Base-by-base conservation (phyloP, 768 basidiomycete genomes). In the Cyathus striatus region DNA sequence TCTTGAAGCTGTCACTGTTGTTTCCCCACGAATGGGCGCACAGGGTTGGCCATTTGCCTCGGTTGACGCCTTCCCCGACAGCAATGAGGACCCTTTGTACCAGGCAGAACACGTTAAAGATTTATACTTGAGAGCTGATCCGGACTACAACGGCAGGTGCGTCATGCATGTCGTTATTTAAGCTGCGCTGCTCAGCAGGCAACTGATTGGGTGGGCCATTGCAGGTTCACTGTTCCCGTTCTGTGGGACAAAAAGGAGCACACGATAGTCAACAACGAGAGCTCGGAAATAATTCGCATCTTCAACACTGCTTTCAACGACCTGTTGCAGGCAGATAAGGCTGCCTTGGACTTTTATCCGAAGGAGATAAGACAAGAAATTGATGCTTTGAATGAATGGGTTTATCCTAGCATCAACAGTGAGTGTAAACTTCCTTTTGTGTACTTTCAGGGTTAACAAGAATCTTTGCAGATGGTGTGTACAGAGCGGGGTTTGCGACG, bases 261-360 rank as follows among this genome's bases (percentile, higher is more conserved):
- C 35, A 86, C 85, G 30, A 86, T 97, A 51, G 96, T 99, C 45
- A 97, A 92, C 70, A 98, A 97, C 60, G 95, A 99, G 59, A 86
- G 83, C 50, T 82, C 87, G 2, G 95, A 98, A 65, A 93, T 98
- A 58, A 91, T 98, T 56, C 83, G 95, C 44, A 87, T 95, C 6
- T 78, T 98, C 67, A 97, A 99, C 64, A 73, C 75, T 5, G 83
- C 76, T 1, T 94, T 95, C 69, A 83, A 96, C 59, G 69, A 82
- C 17, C 52, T 85, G 16, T 45, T 96, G 5, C 73, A 87, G 3
- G 60, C 70, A 1, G 83, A 86, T 4, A 78, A 81, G 47, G 81
- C 79, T 3, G 61, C 67, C 16, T 52, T 86, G 37, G 83, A 94
- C 55, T 70, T 87, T 37, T 97, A 96, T 61, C 96, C 95, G 1